Base-by-base conservation (phyloP, 345 rosid species). In the Arabis alpina region DNA sequence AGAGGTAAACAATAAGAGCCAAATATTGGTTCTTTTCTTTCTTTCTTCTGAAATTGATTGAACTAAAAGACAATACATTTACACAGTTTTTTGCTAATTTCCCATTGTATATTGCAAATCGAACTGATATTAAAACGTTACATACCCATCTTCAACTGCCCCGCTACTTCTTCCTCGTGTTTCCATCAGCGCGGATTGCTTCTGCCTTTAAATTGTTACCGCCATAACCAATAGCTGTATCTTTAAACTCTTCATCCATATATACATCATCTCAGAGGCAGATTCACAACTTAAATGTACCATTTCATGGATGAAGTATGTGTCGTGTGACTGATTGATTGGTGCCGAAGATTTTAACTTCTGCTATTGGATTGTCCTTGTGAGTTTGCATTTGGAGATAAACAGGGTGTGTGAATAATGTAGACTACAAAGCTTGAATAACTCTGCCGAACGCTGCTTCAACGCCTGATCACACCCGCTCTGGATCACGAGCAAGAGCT, bases 361-460 rank as follows among this genome's bases (percentile, higher is more conserved):
- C 81, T 76, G 61, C 53, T 76, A 85, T 44, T 87, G 87, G 12
- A 87, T 80, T 5, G 87, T 85, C 61, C 86, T 78, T 58, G 87
- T 85, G 78, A 87, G 89, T 80, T 77, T 85, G 66, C 92, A 87
- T 70, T 87, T 87, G 24, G 92, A 87, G 54, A 87, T 85, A 71
- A 87, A 87, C 61, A 79, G 75, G 7, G 89, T 80, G 32, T 78
- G 82, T 2, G 87, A 72, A 77, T 85, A 87, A 80, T 87, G 83
- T 49, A 85, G 81, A 78, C 89, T 81, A 69, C 89, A 87, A 6
- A 87, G 78, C 69, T 85, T 87, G 63, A 87, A 81, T 32, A 87
- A 76, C 85, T 87, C 92, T 0, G 87, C 84, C 2, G 92, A 80
- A 30, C 79, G 67, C 70, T 87, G 92, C 85, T 87, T 87, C 75